These are phyloP conservation scores for Acorus gramineus DNA, from an alignment of 106 monocot species.

Conservation along the genomic window DNA sequence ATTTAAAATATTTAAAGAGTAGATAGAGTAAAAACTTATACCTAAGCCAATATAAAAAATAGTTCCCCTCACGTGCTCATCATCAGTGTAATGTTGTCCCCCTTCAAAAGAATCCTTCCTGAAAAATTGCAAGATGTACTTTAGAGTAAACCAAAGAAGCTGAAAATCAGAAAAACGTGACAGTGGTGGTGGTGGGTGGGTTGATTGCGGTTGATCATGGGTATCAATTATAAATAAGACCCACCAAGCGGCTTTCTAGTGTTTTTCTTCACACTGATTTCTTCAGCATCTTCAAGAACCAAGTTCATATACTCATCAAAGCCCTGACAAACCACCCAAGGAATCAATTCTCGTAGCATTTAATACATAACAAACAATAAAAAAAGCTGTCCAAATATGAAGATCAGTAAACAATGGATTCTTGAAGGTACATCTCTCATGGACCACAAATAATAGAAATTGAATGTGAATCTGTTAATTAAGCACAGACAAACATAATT, in stretches of 20 bases:
- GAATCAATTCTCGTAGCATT: no score
- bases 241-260: constrained; percentile 58
- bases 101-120: constrained; percentile 81
- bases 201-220: no score
- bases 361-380: no score
- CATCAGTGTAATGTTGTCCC: constrained; percentile 82
- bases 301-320: constrained; percentile 93
- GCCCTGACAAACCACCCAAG: constrained; percentile 20
- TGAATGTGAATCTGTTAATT: no score
- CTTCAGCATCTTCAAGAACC: constrained; percentile 80
- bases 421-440: no score
- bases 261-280: constrained; percentile 66
- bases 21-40: no score
- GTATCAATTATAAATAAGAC: background rate
- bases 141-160: background rate
- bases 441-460: no score
- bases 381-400: no score
- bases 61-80: constrained; percentile 53
- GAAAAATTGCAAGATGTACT: background rate
- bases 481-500: no score
- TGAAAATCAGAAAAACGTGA: background rate
- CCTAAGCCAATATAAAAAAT: no score
- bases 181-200: background rate
- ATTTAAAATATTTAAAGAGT: no score
- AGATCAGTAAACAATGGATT: no score